A percentile compares a stretch with the other conserved stretches of the same genome.
phyloP scores from a whole-genome alignment of 2,329 filamentous ascomycete species.

The Thielaviopsis punctulata region DNA sequence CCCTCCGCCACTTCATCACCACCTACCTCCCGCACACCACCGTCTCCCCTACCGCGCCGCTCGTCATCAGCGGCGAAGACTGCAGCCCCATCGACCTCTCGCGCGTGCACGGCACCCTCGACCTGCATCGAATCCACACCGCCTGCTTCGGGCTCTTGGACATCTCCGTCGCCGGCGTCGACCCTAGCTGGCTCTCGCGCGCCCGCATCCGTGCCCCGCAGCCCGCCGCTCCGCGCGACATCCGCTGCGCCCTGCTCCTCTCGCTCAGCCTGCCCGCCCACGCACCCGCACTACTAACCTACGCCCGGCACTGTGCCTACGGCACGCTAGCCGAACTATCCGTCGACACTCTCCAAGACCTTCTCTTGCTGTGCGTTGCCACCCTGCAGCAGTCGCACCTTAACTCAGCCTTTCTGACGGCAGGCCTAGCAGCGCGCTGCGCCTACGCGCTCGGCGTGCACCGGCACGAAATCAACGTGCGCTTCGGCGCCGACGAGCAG shows the following conservation, averaged over 20 bases:
- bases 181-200: background rate
- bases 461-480: slow-evolving; percentile 34
- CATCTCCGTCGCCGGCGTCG: too few relatives aligned
- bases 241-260: background rate
- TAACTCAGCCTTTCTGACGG: slow-evolving; percentile 36
- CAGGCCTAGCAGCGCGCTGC: slow-evolving; percentile 34
- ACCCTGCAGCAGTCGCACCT: slow-evolving; percentile 38
- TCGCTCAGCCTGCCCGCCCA: background rate
- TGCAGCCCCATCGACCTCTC: background rate
- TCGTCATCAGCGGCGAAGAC: background rate
- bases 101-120: background rate
- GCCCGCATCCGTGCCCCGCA: background rate
- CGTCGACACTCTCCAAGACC: slow-evolving; percentile 32
- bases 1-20: slow-evolving; percentile 34
- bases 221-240: background rate
- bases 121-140: background rate
- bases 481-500: slow-evolving; percentile 27
- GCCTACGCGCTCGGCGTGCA: slow-evolving; percentile 37
- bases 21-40: background rate
- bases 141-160: background rate
- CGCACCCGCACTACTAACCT: slow-evolving; percentile 17
- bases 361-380: slow-evolving; percentile 33
- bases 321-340: slow-evolving; percentile 29
- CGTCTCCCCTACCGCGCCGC: background rate
- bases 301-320: slow-evolving; percentile 29